Evolutionary conservation across 225 moss, liverwort and hornwort genomes (phyloP).

Genomic region (Marchantia polymorpha): DNA sequence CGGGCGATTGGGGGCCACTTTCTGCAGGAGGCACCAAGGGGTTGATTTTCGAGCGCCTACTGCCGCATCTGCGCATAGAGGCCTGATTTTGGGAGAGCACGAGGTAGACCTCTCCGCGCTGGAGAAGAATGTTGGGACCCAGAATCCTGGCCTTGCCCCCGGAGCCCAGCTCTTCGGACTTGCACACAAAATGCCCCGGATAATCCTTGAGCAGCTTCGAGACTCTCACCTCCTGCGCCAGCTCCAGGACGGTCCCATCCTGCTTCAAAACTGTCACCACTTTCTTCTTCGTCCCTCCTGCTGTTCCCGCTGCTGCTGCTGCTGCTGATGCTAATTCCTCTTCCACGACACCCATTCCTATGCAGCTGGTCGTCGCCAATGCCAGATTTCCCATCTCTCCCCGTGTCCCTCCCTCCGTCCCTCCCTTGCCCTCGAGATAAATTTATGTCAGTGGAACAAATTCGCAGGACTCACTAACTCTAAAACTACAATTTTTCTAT

Average conservation of each 20-base stretch:
- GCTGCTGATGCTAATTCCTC: too few relatives aligned
- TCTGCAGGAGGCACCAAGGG: neutral
- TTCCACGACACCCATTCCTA: neutral
- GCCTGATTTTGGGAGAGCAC: neutral
- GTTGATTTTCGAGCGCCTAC: neutral
- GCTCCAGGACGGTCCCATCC: conserved; percentile 11
- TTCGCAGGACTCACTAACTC: too few relatives aligned
- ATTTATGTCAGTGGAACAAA: too few relatives aligned
- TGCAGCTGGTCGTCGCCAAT: neutral
- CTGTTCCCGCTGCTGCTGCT: too few relatives aligned
- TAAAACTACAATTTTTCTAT: neutral
- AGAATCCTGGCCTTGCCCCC: neutral
- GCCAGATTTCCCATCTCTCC: conserved; percentile 4
- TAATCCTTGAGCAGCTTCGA: conserved; percentile 12
- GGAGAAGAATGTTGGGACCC: neutral
- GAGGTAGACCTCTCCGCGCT: conserved; percentile 13
- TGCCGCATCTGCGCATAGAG: neutral
- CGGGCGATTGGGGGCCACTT: neutral
- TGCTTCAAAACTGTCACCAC: conserved; percentile 15
- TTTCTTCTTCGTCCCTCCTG: neutral
- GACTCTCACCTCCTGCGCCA: neutral
- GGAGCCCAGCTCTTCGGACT: neutral
- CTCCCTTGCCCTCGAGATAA: neutral
- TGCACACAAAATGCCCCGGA: conserved; percentile 15
- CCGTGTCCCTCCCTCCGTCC: neutral